Percentiles rank a stretch among this genome's conserved stretches.
These are phyloP conservation scores for Linnemannia exigua DNA, from an alignment of 192 early-diverging fungal genomes.

Conservation along the genomic window DNA sequence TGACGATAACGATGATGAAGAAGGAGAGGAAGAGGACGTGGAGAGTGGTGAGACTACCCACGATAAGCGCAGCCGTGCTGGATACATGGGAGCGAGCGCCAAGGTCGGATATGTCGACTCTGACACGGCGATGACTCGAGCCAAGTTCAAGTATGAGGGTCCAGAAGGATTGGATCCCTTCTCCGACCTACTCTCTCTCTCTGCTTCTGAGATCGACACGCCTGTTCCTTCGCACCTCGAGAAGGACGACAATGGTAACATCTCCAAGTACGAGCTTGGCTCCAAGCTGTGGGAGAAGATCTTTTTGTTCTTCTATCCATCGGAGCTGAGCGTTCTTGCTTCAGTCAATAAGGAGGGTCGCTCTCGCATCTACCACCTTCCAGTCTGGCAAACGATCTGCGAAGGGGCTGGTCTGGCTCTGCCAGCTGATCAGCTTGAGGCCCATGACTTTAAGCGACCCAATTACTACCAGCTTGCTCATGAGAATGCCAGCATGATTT, in stretches of 20 bases:
- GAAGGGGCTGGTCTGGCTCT: background rate
- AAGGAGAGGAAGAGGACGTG: too few relatives aligned
- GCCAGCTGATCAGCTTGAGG: background rate
- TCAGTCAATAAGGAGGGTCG: background rate
- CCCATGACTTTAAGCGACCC: background rate
- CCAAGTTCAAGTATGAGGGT: conserved; percentile 8
- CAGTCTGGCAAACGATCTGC: conserved; percentile 6
- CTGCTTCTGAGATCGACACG: too few relatives aligned
- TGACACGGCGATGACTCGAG: conserved; percentile 8
- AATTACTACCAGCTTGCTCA: background rate
- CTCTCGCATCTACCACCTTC: background rate
- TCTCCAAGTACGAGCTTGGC: too few relatives aligned
- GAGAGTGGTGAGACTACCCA: background rate
- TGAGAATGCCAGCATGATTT: conserved; percentile 3
- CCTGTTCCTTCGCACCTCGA: too few relatives aligned
- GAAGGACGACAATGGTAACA: background rate
- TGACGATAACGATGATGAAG: background rate
- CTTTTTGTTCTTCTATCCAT: background rate
- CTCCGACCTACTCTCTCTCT: too few relatives aligned
- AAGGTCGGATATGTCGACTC: conserved; percentile 10
- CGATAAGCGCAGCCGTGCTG: conserved; percentile 3
- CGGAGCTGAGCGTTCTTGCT: background rate
- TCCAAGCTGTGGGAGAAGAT: background rate
- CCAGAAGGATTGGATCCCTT: background rate
- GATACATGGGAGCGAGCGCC: background rate